A percentile compares a stretch with the other conserved stretches of the same genome.
These are phyloP conservation scores for Clohesyomyces aquaticus DNA, from an alignment of 495 filamentous ascomycete genomes.

Conservation along the genomic window DNA sequence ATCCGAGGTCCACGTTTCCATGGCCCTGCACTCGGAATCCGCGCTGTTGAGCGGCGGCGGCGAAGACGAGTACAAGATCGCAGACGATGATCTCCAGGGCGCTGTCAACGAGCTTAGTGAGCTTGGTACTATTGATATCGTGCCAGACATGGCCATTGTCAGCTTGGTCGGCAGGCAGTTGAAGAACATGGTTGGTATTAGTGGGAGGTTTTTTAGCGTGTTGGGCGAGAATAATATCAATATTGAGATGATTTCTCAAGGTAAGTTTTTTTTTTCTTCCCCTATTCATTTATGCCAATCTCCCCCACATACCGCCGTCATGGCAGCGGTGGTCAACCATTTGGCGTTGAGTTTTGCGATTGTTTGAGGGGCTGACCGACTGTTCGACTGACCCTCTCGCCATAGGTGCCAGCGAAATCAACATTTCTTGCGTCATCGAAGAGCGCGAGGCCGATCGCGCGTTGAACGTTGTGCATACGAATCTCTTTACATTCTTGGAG, in stretches of 20 bases:
- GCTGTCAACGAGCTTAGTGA: constrained; percentile 65
- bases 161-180: constrained; percentile 90
- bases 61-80: constrained; percentile 62
- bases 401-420: constrained; percentile 94
- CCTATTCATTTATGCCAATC: no score
- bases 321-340: no score
- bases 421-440: constrained; percentile 96
- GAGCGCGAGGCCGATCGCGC: constrained; percentile 86
- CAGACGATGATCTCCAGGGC: constrained; percentile 43
- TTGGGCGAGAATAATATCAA: constrained; percentile 87
- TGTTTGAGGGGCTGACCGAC: constrained; percentile 7
- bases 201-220: constrained; percentile 69
- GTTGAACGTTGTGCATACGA: constrained; percentile 92
- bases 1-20: constrained; percentile 91
- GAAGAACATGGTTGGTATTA: constrained; percentile 92
- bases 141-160: constrained; percentile 86
- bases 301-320: not conserved
- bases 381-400: no score
- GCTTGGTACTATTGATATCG: constrained; percentile 83
- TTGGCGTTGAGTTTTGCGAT: not conserved
- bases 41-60: constrained; percentile 56
- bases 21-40: constrained; percentile 77
- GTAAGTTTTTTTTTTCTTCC: constrained; percentile 63
- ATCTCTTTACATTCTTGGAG: constrained; percentile 67
- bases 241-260: constrained; percentile 97